These are phyloP conservation scores for Coemansia sp. DNA, from an alignment of 192 early-diverging fungal genomes.

Conservation along the genomic window DNA sequence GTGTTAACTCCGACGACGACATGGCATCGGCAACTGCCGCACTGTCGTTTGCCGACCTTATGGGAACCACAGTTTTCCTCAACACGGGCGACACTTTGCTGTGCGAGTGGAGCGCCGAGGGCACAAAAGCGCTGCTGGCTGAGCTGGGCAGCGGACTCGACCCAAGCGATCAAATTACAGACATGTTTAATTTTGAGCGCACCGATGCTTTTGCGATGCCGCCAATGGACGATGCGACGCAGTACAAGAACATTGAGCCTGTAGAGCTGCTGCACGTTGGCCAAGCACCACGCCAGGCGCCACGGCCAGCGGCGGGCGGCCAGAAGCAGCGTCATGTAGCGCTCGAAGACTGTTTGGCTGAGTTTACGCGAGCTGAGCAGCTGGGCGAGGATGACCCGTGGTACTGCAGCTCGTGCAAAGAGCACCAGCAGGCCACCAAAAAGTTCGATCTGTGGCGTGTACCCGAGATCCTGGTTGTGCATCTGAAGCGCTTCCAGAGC, in stretches of 20 bases:
- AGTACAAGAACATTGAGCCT: constrained; percentile 19
- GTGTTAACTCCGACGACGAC: constrained; percentile 21
- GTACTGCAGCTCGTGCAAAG: constrained; percentile 77
- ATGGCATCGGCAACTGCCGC: constrained; percentile 32
- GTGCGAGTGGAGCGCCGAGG: constrained; percentile 43
- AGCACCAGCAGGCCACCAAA: constrained; percentile 75
- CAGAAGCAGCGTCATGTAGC: constrained; percentile 42
- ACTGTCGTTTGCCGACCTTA: constrained; percentile 25
- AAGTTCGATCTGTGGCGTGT: constrained; percentile 77
- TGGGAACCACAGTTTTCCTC: constrained; percentile 20
- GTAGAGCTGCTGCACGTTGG: constrained; percentile 1
- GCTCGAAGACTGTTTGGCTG: constrained; percentile 68
- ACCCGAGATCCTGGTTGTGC: constrained; percentile 78
- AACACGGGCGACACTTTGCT: constrained; percentile 47
- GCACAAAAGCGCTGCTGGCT: constrained; percentile 22
- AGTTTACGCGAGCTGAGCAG: constrained; percentile 73
- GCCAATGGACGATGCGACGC: constrained; percentile 34
- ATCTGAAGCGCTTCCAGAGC: constrained; percentile 79
- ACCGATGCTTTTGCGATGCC: constrained; percentile 41
- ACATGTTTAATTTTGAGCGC: constrained; percentile 37
- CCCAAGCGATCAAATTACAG: background rate
- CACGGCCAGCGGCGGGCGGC: background rate
- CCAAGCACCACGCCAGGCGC: constrained; percentile 10
- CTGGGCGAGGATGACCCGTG: constrained; percentile 73
- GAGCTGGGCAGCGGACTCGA: constrained; percentile 15